phyloP scores from a whole-genome alignment of 352 stramenopile species.

The Phytophthora idaei region DNA sequence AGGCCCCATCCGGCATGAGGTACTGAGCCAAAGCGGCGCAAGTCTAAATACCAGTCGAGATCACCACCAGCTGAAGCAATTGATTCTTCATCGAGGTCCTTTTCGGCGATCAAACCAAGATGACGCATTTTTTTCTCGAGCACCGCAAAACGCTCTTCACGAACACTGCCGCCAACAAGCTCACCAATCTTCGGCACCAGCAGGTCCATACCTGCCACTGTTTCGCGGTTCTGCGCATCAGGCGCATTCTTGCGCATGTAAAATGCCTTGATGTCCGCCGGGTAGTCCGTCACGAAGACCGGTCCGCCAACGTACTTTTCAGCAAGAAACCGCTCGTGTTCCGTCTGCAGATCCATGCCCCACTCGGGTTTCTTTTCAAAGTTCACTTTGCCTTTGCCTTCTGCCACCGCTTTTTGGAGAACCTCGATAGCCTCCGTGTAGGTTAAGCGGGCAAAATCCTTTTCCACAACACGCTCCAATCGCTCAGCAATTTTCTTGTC shows the following conservation, averaged over 20 bases:
- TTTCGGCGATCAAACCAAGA: conserved; percentile 50
- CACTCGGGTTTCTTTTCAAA: conserved; percentile 91
- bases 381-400: conserved; percentile 41
- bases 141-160: conserved; percentile 93
- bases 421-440: conserved; percentile 96
- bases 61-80: conserved; percentile 40
- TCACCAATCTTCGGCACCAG: conserved; percentile 97
- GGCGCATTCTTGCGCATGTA: conserved; percentile 98
- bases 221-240: conserved; percentile 82
- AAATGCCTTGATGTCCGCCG: conserved; percentile 98
- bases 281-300: conserved; percentile 99
- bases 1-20: conserved; percentile 98
- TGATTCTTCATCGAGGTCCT: conserved; percentile 72
- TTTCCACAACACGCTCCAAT: conserved; percentile 80
- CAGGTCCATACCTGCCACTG: conserved; percentile 97
- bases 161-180: conserved; percentile 96
- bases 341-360: conserved; percentile 97
- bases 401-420: conserved; percentile 77
- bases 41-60: conserved; percentile 98
- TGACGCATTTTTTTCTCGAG: conserved; percentile 79
- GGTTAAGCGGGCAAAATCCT: conserved; percentile 92
- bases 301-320: conserved; percentile 79
- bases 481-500: conserved; percentile 80
- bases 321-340: conserved; percentile 96
- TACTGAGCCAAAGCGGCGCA: conserved; percentile 96